Evolutionary conservation across 2,329 filamentous ascomycete genomes (phyloP), one percentile per base, ranked within the genome.

Genomic region (Aureobasidium pullulans): DNA sequence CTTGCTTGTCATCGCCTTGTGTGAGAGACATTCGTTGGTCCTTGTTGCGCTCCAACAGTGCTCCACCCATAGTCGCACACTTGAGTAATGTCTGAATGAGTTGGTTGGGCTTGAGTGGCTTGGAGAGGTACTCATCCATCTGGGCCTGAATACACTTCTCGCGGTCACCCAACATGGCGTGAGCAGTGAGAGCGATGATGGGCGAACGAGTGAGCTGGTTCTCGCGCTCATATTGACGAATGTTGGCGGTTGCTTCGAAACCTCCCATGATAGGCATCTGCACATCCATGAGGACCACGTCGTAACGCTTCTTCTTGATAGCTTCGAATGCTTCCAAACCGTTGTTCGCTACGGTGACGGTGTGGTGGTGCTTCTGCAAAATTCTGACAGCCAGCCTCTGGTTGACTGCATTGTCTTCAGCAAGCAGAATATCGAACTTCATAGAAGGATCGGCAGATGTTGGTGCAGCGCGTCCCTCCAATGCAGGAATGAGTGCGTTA

Each of bases 221-320:
- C 64, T 86, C 88, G 62, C 87, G 85, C 73, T 99, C 94, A 73
- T 93, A 97, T 72, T 96, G 91, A 68, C 94, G 85, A 66, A 99
- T 99, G 78, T 96, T 96, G 66, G 86, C 89, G 4, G 94, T 99
- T 13, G 94, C 92, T 75, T 99, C 94, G 71, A 99, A 97, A 46
- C 94, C 94, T 71, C 94, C 94, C 92, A 97, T 97, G 68, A 97
- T 89, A n/a, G 94, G 94, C 94, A 99, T 99, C 72, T 97, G 94
- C 16, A 99, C 94, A 71, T 99, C 94, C 94, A 99, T 99, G 50
- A 99, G 81, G 64, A 99, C 94, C 62, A 96, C 90, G 72, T 99
- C 94, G 72, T 95, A 99, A 71, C 90, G 88, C 76, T 88, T 93
- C 71, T 87, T 84, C 79, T 95, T 92, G 66, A 96, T 86, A n/a